A percentile compares a stretch with the other conserved stretches of the same genome.
phyloP scores from a whole-genome alignment of 2,329 filamentous ascomycete species.

The Herpomyces periplanetae region DNA sequence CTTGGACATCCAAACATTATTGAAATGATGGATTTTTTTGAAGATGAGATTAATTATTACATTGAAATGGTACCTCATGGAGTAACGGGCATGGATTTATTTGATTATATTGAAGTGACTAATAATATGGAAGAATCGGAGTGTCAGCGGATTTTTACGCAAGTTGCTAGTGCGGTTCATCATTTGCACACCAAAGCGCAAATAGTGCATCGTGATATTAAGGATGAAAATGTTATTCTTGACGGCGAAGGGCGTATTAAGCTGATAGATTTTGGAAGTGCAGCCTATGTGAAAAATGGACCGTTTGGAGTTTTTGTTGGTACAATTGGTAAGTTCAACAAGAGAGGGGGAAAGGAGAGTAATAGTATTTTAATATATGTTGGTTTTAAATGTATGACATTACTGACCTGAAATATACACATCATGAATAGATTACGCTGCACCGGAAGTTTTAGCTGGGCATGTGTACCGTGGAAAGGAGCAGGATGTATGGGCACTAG shows the following conservation, averaged over 20 bases:
- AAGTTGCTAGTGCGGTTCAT: conserved; percentile 57
- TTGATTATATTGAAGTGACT: conserved; percentile 88
- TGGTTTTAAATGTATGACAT: too few species aligned
- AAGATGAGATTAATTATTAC: conserved; percentile 71
- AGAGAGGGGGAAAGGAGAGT: too few species aligned
- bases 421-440: conserved; percentile 76
- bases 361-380: too few species aligned
- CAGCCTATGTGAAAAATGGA: conserved; percentile 87
- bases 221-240: conserved; percentile 86
- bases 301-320: conserved; percentile 97
- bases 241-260: conserved; percentile 88
- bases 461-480: conserved; percentile 74
- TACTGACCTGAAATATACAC: too few species aligned
- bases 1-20: conserved; percentile 25
- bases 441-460: conserved; percentile 80
- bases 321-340: conserved; percentile 42
- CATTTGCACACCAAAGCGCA: conserved; percentile 63
- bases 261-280: conserved; percentile 88
- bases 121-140: conserved; percentile 87
- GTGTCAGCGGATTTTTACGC: conserved; percentile 70
- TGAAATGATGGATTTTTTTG: conserved; percentile 31
- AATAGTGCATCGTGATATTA: conserved; percentile 90
- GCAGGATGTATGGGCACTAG: conserved; percentile 90
- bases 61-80: conserved; percentile 94
- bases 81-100: conserved; percentile 82